Evolutionary conservation across 1,284 basidiomycete genomes (phyloP).

Genomic region (Tylopilus sp.): DNA sequence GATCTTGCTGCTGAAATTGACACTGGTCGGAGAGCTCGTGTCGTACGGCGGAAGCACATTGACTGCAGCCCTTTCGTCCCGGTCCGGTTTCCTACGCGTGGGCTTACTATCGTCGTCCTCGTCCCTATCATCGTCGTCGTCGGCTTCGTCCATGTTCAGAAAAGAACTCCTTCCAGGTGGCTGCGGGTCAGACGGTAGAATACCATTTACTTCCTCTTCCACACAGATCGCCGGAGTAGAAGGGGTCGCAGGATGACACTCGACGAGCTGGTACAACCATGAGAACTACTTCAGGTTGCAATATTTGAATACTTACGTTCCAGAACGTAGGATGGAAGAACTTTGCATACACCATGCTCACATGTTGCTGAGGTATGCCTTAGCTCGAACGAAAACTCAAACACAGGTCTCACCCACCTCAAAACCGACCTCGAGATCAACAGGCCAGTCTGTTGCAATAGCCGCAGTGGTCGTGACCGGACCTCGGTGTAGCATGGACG

Average conservation of each 20-base stretch:
- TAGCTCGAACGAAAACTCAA: background rate
- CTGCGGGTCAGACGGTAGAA: background rate
- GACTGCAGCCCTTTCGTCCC: background rate
- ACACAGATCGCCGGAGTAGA: conserved; percentile 21
- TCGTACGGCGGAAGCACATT: conserved; percentile 20
- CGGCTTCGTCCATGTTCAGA: conserved; percentile 14
- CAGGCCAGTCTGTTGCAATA: background rate
- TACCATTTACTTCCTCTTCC: conserved; percentile 18
- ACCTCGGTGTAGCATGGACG: conserved; percentile 4
- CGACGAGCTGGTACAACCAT: conserved; percentile 12
- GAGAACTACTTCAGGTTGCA: background rate
- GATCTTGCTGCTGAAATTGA: conserved; percentile 16
- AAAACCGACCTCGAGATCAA: conserved; percentile 11
- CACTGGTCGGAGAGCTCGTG: conserved; percentile 3
- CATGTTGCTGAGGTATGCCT: conserved; percentile 9
- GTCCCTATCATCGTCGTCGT: conserved; percentile 1
- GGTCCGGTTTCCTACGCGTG: background rate
- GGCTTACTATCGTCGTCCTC: background rate
- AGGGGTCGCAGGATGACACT: conserved; percentile 17
- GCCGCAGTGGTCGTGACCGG: background rate
- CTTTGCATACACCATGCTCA: conserved; percentile 25
- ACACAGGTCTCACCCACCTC: conserved; percentile 9
- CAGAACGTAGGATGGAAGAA: conserved; percentile 26
- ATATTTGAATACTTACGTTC: conserved; percentile 13
- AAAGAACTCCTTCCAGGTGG: conserved; percentile 18